Evolutionary conservation across 495 filamentous ascomycete genomes (phyloP).

Genomic region (Lophium mytilinum): DNA sequence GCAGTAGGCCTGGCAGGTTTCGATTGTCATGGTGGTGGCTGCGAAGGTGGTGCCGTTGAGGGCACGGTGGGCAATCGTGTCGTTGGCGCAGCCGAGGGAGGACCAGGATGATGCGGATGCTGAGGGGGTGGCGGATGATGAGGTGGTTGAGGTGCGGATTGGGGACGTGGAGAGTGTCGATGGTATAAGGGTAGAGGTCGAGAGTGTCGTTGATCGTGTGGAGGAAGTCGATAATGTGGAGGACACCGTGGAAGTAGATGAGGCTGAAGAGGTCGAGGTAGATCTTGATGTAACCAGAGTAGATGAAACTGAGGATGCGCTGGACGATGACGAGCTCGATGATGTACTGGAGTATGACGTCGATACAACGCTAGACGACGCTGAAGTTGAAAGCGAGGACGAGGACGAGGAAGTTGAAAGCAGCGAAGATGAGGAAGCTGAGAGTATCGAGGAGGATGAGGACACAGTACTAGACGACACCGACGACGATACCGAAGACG

Average conservation of each 20-base stretch:
- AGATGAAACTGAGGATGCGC: background rate
- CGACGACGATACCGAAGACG: background rate
- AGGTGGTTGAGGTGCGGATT: background rate
- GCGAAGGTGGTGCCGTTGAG: background rate
- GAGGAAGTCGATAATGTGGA: background rate
- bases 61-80: background rate
- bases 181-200: background rate
- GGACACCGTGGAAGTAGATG: background rate
- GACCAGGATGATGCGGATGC: background rate
- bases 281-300: too few relatives aligned
- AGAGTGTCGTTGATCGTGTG: background rate
- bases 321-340: too few relatives aligned
- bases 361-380: too few relatives aligned
- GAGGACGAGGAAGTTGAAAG: too few relatives aligned
- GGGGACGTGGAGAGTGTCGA: background rate
- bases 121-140: background rate
- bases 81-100: background rate
- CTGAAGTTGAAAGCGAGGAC: too few relatives aligned
- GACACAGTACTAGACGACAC: background rate
- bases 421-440: too few relatives aligned
- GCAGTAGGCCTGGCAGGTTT: background rate
- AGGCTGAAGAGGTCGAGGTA: too few relatives aligned
- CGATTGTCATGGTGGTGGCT: background rate
- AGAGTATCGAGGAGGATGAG: too few relatives aligned
- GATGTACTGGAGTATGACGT: too few relatives aligned